A percentile compares a stretch with the other conserved stretches of the same genome.
phyloP scores from a whole-genome alignment of 192 early-diverging fungal species.

The Coemansia sp. region DNA sequence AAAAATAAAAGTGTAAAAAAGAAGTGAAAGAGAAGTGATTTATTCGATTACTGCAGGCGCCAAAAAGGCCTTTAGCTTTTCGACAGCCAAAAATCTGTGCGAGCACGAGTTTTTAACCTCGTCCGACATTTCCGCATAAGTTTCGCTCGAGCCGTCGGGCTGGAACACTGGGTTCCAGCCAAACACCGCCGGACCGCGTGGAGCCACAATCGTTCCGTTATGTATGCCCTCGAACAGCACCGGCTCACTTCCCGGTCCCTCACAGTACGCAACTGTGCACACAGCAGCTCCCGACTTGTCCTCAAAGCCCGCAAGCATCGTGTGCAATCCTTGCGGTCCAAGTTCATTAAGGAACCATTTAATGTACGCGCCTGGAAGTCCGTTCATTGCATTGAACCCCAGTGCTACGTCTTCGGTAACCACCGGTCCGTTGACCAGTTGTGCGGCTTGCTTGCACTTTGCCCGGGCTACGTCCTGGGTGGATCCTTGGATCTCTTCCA shows the following conservation, averaged over 20 bases:
- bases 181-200: slow-evolving; percentile 80
- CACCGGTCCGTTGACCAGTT: slow-evolving; percentile 65
- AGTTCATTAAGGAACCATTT: slow-evolving; percentile 93
- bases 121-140: slow-evolving; percentile 88
- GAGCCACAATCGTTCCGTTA: slow-evolving; percentile 80
- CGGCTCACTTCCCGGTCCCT: slow-evolving; percentile 77
- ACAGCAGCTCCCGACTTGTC: slow-evolving; percentile 86
- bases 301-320: slow-evolving; percentile 82
- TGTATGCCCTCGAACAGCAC: slow-evolving; percentile 83
- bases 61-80: slow-evolving; percentile 62
- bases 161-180: slow-evolving; percentile 98
- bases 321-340: slow-evolving; percentile 73
- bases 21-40: not conserved
- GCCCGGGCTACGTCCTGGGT: slow-evolving; percentile 71
- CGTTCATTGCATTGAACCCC: slow-evolving; percentile 91
- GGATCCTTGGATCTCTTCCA: slow-evolving; percentile 93
- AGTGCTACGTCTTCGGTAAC: slow-evolving; percentile 94
- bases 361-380: slow-evolving; percentile 85
- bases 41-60: not conserved
- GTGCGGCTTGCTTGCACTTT: slow-evolving; percentile 79
- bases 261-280: slow-evolving; percentile 89
- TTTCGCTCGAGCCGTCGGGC: slow-evolving; percentile 71
- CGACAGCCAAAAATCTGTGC: slow-evolving; percentile 76
- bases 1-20: not conserved
- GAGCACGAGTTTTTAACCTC: slow-evolving; percentile 86